A percentile compares a stretch with the other conserved stretches of the same genome.
These are phyloP conservation scores for Phytopythium cucurbitacearum DNA, from an alignment of 352 stramenopile genomes.

Conservation along the genomic window DNA sequence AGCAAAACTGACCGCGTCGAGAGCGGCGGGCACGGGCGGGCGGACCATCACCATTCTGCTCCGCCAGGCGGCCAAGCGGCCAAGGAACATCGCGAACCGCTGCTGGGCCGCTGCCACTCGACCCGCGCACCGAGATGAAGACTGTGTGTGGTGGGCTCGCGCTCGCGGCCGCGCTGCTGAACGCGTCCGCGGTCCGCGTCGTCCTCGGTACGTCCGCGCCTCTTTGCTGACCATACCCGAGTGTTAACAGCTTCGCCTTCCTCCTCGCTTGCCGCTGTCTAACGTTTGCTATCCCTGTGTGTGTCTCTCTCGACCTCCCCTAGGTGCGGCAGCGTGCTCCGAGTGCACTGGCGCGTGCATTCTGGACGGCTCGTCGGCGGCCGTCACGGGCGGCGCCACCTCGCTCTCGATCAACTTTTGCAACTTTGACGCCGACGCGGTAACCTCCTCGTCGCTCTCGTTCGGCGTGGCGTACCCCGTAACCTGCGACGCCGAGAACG, in stretches of 20 bases:
- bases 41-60: too few species aligned
- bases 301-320: background rate
- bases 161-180: slow-evolving; percentile 4
- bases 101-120: too few species aligned
- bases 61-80: too few species aligned
- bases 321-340: slow-evolving; percentile 37
- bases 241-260: too few species aligned
- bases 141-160: background rate
- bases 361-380: slow-evolving; percentile 33
- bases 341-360: slow-evolving; percentile 62
- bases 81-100: too few species aligned
- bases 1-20: too few species aligned
- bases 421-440: slow-evolving; percentile 47
- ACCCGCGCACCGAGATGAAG: too few species aligned
- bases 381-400: slow-evolving; percentile 30
- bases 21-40: too few species aligned
- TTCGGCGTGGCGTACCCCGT: slow-evolving; percentile 44
- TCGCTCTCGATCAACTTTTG: slow-evolving; percentile 54
- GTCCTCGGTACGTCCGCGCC: background rate
- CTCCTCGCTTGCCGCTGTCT: background rate
- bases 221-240: background rate
- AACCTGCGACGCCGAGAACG: slow-evolving; percentile 36
- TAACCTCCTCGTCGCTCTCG: slow-evolving; percentile 24
- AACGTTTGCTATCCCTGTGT: too few species aligned
- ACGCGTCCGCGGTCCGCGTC: background rate